Base-by-base conservation (phyloP, 768 basidiomycete species). In the Lentinus brumalis region DNA sequence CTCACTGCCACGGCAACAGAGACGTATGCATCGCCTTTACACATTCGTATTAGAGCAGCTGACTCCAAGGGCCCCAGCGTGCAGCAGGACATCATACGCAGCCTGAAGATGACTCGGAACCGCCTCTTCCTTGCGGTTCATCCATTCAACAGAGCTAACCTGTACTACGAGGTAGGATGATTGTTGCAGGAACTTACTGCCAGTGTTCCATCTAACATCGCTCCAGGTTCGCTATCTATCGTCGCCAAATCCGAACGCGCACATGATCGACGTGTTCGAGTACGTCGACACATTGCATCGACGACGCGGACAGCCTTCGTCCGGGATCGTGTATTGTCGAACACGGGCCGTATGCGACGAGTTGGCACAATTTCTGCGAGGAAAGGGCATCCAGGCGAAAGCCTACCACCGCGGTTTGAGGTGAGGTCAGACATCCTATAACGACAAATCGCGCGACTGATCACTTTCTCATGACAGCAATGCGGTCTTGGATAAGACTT, bases 1-100 rank as follows among this genome's bases (percentile, higher is more conserved):
- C 73, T 94, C 41, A 94, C 92, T 1, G 92, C 92, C 2, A 92
- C 89, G 14, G 92, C 92, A 3, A 94, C 92, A 6, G 73, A 84
- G 45, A 71, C 30, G 83, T 71, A 12, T 21, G 30, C 50, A 5
- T 21, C 8, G 35, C 26, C 15, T 31, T 5, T 12, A 41, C 21
- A 4, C 11, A 47, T 32, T 15, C 18, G 26, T n/a, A 6, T 10
- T 26, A 56, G 16, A 59, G 26, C n/a, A 21, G 12, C 35, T 35
- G 35, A 26, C 21, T 26, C 2, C 1, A 26, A 26, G 21, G 21
- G 15, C 54, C 12, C 10, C 65, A 94, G 91, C 30, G 91, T 94
- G 14, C 87, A 89, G 62, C 73, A 75, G 10, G 92, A 94, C 66
- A 92, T 94, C 59, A 78, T 92, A 42, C 72, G 76, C 30, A 91